A percentile compares a stretch with the other conserved stretches of the same genome.
phyloP scores from a whole-genome alignment of 2,329 filamentous ascomycete genomes.

The Hymenoscyphus occultus region DNA sequence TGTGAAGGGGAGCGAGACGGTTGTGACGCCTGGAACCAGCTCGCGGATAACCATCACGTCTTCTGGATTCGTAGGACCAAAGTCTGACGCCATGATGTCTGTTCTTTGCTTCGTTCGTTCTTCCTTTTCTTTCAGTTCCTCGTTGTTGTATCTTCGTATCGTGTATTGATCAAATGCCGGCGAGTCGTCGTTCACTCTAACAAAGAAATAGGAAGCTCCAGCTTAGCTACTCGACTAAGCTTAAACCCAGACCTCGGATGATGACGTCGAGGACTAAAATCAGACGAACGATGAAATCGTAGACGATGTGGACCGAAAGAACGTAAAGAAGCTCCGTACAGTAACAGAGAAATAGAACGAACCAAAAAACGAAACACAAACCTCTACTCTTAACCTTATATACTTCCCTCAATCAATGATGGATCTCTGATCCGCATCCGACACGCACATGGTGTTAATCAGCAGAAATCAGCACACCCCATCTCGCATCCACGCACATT shows the following conservation, averaged over 20 bases:
- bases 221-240: neutral
- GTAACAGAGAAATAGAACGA: neutral
- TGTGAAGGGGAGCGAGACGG: slow-evolving; percentile 78
- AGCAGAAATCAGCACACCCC: neutral
- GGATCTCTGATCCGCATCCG: neutral
- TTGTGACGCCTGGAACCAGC: slow-evolving; percentile 74
- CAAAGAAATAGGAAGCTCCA: neutral
- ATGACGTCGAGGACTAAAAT: neutral
- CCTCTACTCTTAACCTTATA: neutral
- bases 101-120: neutral
- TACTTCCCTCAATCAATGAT: neutral
- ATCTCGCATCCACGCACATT: neutral
- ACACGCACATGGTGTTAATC: neutral
- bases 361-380: slow-evolving; percentile 1
- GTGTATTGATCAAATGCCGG: neutral
- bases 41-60: slow-evolving; percentile 89
- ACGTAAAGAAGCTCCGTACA: neutral
- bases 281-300: neutral
- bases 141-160: neutral
- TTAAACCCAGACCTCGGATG: neutral
- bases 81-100: neutral
- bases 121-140: neutral
- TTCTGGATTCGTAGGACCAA: slow-evolving; percentile 55
- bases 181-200: neutral
- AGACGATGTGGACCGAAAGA: neutral